These are phyloP conservation scores for Starmera quercuum DNA, from an alignment of 805 yeast genomes.

Conservation along the genomic window DNA sequence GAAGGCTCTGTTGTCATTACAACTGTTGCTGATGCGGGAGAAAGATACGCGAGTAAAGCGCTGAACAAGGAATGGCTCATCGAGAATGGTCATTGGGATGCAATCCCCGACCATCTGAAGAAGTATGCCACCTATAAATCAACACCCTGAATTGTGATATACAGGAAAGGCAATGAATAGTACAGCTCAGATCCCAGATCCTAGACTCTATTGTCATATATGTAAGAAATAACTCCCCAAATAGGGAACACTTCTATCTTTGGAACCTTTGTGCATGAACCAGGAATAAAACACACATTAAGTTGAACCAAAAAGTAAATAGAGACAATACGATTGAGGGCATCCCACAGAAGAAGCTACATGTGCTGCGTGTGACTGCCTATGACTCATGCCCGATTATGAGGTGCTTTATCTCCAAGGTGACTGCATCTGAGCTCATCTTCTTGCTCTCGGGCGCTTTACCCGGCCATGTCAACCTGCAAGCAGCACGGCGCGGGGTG, in stretches of 20 bases:
- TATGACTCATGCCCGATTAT: neutral
- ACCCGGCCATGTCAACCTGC: neutral
- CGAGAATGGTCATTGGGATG: conserved; percentile 15
- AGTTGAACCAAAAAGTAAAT: neutral
- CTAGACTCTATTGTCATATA: neutral
- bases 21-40: conserved; percentile 15
- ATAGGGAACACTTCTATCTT: too few species aligned
- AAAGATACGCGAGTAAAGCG: conserved; percentile 16
- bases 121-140: conserved; percentile 8
- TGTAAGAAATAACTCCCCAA: neutral
- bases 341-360: too few species aligned
- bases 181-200: conserved; percentile 2
- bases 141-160: neutral
- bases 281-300: too few species aligned
- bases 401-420: neutral
- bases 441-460: neutral
- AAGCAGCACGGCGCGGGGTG: neutral
- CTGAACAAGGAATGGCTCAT: conserved; percentile 13
- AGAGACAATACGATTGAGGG: too few species aligned
- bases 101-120: conserved; percentile 10
- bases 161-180: conserved; percentile 5
- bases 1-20: conserved; percentile 19
- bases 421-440: neutral
- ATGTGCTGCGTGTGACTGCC: too few species aligned
- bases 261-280: neutral